Base-by-base conservation (phyloP, 2,329 filamentous ascomycete genomes). In the Celoporthe dispersa region DNA sequence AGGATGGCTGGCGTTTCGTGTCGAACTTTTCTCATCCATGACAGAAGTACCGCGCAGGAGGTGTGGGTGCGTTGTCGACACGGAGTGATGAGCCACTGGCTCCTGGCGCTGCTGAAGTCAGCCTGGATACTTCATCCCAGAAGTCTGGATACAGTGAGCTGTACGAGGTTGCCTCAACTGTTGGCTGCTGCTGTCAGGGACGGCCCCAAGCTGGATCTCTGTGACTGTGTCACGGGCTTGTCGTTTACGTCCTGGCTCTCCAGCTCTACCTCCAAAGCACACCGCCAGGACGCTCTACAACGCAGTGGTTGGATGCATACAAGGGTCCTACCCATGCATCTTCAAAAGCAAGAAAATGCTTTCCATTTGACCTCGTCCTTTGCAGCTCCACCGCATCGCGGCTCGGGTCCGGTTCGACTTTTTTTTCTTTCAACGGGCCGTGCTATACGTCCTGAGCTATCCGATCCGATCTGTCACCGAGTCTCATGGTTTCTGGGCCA, bases 361-460 rank as follows among this genome's bases (percentile, higher is more conserved):
- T 39, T 14, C 16, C 37, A 8, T 44, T 37, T 8, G 33, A n/a
- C 22, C 37, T 16, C 14, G 39, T 62, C 44, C 57, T 72, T 66
- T 70, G 70, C 60, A 31, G 48, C 61, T 68, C 37, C 44, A 48
- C 37, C 53, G 55, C 55, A 59, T 51, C 60, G 59, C 53, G 60
- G 67, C 64, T 37, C 39, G 41, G 12, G 37, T 31, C 11, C 37
- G 12, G 25, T 12, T 48, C 53, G 61, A 67, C 31, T 19, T 31
- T n/a, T n/a, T n/a, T n/a, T n/a, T n/a, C n/a, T n/a, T 39, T 25
- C 28, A 22, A 28, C 39, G 62, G 65, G 70, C 65, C 39, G 61
- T 66, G 48, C 55, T 68, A 66, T 66, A 68, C 68, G 66, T 72
- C 41, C 68, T 68, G 64, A 64, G 57, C 68, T 66, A 51, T 68